Percentiles rank a stretch among this genome's conserved stretches.
Evolutionary conservation across 2,329 filamentous ascomycete genomes (phyloP).

Genomic region (Botryotinia globosa): DNA sequence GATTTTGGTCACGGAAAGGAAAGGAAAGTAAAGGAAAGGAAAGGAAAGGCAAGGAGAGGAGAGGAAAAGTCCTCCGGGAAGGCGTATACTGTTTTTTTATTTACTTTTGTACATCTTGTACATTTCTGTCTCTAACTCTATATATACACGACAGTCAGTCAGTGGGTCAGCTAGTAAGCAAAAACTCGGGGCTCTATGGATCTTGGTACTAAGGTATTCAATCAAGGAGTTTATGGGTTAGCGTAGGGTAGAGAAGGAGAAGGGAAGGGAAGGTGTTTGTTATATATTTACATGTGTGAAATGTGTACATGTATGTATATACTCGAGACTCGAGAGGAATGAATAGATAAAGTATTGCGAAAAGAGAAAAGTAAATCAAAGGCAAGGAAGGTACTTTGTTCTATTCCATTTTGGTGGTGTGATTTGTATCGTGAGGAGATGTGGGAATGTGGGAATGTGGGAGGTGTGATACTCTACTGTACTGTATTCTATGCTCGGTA

Average conservation of each 20-base stretch:
- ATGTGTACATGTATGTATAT: background rate
- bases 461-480: too few relatives aligned
- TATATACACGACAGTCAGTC: background rate
- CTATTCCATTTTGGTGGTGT: fast-evolving
- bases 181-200: background rate
- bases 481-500: too few relatives aligned
- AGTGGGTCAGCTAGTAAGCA: background rate
- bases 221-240: background rate
- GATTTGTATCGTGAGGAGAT: background rate
- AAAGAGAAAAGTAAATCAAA: background rate
- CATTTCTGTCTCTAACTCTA: background rate
- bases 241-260: background rate
- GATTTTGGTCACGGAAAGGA: background rate
- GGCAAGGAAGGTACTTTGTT: background rate
- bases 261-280: too few relatives aligned
- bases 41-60: background rate
- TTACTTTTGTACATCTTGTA: background rate
- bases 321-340: background rate
- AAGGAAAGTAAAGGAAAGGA: background rate
- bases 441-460: too few relatives aligned
- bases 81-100: background rate
- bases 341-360: background rate
- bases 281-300: background rate
- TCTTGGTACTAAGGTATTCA: background rate
- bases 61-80: background rate